These are phyloP conservation scores for Fusarium sp. DNA, from an alignment of 2,329 filamentous ascomycete genomes.

Conservation along the genomic window DNA sequence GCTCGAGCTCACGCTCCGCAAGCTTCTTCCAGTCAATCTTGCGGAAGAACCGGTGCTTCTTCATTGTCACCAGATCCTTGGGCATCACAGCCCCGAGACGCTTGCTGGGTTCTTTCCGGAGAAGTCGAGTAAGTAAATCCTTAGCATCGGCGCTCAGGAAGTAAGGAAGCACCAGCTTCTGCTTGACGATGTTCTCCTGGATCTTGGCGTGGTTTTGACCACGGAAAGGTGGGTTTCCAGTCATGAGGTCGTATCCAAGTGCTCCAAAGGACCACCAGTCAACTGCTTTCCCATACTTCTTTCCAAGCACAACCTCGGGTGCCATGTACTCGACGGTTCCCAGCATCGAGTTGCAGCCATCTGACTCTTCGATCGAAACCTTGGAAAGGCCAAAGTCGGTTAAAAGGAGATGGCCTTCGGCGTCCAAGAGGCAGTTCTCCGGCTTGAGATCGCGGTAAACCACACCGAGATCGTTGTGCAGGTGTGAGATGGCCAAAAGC, in stretches of 20 bases:
- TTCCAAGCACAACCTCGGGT: constrained; percentile 89
- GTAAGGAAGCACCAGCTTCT: constrained; percentile 90
- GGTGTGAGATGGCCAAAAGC: constrained; percentile 90
- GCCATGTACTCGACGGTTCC: constrained; percentile 99
- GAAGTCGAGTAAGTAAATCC: constrained; percentile 87
- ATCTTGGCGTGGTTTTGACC: constrained; percentile 95
- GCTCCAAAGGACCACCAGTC: constrained; percentile 99
- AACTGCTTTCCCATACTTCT: constrained; percentile 91
- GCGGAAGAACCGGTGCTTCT: constrained; percentile 95
- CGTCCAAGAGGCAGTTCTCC: constrained; percentile 94
- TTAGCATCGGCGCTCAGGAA: constrained; percentile 93
- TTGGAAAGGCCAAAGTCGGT: constrained; percentile 98
- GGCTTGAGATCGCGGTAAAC: constrained; percentile 98
- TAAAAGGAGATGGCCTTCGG: constrained; percentile 90
- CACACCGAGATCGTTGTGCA: constrained; percentile 92
- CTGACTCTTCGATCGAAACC: constrained; percentile 77
- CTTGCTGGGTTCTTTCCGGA: constrained; percentile 93
- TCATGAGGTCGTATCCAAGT: constrained; percentile 91
- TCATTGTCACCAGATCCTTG: constrained; percentile 86
- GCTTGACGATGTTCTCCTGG: constrained; percentile 93
- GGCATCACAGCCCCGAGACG: constrained; percentile 89
- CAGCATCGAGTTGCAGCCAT: constrained; percentile 86
- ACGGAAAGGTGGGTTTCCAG: constrained; percentile 89
- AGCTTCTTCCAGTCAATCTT: constrained; percentile 96
- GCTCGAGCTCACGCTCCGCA: constrained; percentile 82